Evolutionary conservation across 768 basidiomycete genomes (phyloP), one percentile per base, ranked within the genome.

Genomic region (Boletus sp.): DNA sequence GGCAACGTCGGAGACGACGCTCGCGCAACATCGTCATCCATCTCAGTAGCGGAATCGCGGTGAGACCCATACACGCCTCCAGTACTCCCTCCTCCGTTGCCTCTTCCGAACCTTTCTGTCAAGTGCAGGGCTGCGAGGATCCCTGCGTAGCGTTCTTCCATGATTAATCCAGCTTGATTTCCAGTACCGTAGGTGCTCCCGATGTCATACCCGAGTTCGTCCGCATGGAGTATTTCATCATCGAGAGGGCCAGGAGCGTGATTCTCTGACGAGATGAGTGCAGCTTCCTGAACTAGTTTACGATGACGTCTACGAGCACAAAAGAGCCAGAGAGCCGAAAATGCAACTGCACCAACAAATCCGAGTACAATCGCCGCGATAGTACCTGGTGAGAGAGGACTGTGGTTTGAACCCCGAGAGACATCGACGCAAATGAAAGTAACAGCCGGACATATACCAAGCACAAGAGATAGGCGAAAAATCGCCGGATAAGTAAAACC

Each of bases 261-360:
- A 35, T 51, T 56, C 19, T 49, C 55, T 7, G 58, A 53, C 2
- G 32, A 40, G n/a, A 58, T 21, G 23, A 57, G 30, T 6, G 53
- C 54, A 39, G 64, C 52, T 21, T 68, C 68, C 27, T 42, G 62
- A 37, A 46, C 42, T 21, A 70, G 53, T 29, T 53, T 47, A 29
- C 63, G 70, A 53, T 63, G 66, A 27, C 70, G 68, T 48, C 64
- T 62, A 27, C 66, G 64, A 39, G 70, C 68, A n/a, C 69, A 70
- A 37, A 68, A 66, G 17, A 72, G 60, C 70, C 68, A 72, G 4
- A 70, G 57, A 35, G 40, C 50, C 3, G 63, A 55, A 39, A 70
- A 70, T 14, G 64, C 64, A 46, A 68, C 17, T 4, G 63, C 56
- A 27, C 68, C 69, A 5, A 61, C 44, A 15, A 68, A 49, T 21